A percentile compares a stretch with the other conserved stretches of the same genome.
These are phyloP conservation scores for Ricinus communis DNA, from an alignment of 345 rosid species.

Conservation along the genomic window DNA sequence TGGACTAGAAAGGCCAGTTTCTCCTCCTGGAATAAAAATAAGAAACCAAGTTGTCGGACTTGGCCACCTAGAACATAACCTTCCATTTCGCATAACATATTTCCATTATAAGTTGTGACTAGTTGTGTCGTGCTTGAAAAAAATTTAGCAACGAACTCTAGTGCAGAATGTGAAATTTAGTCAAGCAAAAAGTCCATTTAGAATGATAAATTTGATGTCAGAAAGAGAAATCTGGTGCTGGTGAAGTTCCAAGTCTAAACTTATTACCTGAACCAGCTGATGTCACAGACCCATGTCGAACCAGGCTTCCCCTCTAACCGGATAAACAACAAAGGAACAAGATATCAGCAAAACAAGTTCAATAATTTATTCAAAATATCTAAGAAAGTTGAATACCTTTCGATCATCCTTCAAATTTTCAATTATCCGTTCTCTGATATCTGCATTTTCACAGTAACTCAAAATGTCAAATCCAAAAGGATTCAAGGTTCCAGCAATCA, in stretches of 20 bases:
- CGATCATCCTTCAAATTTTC: slow-evolving; percentile 59
- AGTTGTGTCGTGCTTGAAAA: no score
- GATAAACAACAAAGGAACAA: slow-evolving; percentile 7
- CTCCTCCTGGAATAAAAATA: no score
- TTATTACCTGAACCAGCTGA: slow-evolving; percentile 54
- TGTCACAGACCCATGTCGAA: slow-evolving; percentile 53
- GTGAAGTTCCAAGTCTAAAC: slow-evolving; percentile 12
- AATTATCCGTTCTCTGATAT: slow-evolving; percentile 51
- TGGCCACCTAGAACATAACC: not conserved
- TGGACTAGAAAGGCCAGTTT: no score
- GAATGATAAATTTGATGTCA: not conserved
- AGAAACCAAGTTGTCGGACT: no score
- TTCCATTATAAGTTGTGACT: no score
- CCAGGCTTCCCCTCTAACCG: slow-evolving; percentile 48
- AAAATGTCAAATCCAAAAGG: not conserved
- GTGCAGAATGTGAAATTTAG: not conserved
- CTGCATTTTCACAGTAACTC: slow-evolving; percentile 34
- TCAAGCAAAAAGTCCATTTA: no score
- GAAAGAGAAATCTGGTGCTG: not conserved
- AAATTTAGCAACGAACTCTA: no score
- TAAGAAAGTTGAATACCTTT: slow-evolving; percentile 39
- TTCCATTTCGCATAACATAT: not conserved
- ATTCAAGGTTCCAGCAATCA: no score
- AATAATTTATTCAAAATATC: not conserved
- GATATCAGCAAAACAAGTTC: slow-evolving; percentile 17